Evolutionary conservation across 305 asterid genomes (phyloP).

Genomic region (Petunia hybrid): DNA sequence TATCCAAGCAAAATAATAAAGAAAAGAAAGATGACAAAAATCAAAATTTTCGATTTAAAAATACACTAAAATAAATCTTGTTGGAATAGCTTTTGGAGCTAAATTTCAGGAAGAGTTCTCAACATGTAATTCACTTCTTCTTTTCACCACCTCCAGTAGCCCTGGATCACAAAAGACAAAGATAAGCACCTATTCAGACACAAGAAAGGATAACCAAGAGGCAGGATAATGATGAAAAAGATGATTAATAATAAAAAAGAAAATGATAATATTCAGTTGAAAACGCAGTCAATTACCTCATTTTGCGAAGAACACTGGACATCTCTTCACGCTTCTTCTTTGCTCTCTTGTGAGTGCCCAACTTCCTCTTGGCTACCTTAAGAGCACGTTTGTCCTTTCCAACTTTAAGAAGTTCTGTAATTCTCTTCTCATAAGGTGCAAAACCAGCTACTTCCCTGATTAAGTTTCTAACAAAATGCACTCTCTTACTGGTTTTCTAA

Average conservation of each 20-base stretch:
- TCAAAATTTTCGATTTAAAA: not conserved
- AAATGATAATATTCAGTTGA: not conserved
- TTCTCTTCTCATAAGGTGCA: slow-evolving; percentile 55
- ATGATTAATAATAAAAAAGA: not conserved
- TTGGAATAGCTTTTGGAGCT: not conserved
- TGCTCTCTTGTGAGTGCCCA: slow-evolving; percentile 56
- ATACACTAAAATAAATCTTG: not conserved
- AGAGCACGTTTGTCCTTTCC: slow-evolving; percentile 55
- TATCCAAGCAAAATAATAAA: not conserved
- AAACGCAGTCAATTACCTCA: slow-evolving; percentile 38
- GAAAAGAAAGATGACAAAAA: not conserved
- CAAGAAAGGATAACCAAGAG: not conserved
- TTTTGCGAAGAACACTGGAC: slow-evolving; percentile 51
- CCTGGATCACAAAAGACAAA: slow-evolving; percentile 25
- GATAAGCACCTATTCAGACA: not conserved
- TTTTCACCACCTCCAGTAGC: slow-evolving; percentile 50
- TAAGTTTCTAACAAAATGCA: slow-evolving; percentile 46
- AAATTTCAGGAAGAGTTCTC: not conserved
- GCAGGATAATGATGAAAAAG: not conserved
- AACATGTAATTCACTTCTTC: slow-evolving; percentile 44
- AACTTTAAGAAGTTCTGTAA: slow-evolving; percentile 49
- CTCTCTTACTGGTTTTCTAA: slow-evolving; percentile 50
- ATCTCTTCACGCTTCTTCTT: slow-evolving; percentile 54
- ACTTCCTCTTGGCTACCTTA: slow-evolving; percentile 52
- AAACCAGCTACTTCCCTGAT: slow-evolving; percentile 55